Conservation (phyloP, 208 protist genomes). For the Leishmania guyanensis region DNA sequence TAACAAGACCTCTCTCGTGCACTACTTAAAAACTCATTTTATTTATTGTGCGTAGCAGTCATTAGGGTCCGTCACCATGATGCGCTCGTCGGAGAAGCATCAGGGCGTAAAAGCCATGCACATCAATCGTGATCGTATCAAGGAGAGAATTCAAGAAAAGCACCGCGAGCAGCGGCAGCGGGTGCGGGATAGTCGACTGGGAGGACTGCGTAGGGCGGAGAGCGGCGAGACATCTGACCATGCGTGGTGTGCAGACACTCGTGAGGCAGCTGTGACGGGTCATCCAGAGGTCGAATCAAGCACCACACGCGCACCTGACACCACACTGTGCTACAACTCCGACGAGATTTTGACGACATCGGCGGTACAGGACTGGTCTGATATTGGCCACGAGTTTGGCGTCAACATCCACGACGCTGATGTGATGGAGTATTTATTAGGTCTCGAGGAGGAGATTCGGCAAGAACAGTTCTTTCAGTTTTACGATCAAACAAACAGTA, state of each 20-base stretch:
- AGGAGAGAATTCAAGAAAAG: conserved; percentile 59
- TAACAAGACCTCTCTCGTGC: not conserved
- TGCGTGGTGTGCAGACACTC: not conserved
- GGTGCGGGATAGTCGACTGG: conserved; percentile 28
- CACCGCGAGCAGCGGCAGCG: conserved; percentile 30
- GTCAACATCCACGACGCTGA: conserved; percentile 50
- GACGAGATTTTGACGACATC: conserved; percentile 10
- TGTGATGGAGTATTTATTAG: conserved; percentile 65
- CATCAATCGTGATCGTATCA: conserved; percentile 48
- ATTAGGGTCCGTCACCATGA: not conserved
- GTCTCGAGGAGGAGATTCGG: conserved; percentile 80
- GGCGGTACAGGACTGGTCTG: conserved; percentile 41
- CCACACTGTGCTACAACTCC: not conserved
- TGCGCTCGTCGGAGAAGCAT: conserved; percentile 10
- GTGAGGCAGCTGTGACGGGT: not conserved
- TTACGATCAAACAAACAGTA: conserved; percentile 57
- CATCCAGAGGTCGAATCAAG: not conserved
- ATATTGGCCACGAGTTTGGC: conserved; percentile 59
- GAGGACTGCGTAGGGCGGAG: conserved; percentile 21
- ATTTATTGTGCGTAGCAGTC: not conserved
- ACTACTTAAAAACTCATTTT: not conserved
- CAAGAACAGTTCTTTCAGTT: conserved; percentile 62
- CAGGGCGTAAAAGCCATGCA: conserved; percentile 59
- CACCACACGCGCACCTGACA: not conserved
- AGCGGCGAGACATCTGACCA: not conserved